Base-by-base conservation (phyloP, 495 filamentous ascomycete genomes). In the Penicillium ochrochloron region DNA sequence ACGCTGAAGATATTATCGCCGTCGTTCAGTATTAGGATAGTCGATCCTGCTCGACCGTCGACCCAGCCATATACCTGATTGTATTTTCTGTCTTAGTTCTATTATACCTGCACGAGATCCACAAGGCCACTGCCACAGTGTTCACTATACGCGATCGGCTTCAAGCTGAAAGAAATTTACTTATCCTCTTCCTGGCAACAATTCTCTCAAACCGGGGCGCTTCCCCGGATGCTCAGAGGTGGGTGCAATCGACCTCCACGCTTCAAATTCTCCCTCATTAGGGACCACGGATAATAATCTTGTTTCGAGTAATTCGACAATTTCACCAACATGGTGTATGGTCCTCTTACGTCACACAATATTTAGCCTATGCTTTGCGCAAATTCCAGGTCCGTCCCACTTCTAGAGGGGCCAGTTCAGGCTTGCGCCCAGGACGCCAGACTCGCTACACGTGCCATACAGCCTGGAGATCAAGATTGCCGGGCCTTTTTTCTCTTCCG, bases 31-130 rank as follows among this genome's bases (percentile, higher is more conserved):
- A 72, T 50, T 72, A 66, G 66, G 56, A 71, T 54, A 64, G 61
- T 54, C 33, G 61, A 17, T 67, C 66, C 57, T 66, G 58, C 42
- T 23, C 69, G 5, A 62, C 8, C 10, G 69, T 69, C 2, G 69
- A 72, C 41, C 69, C 69, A 25, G 69, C 66, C 7, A 72, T 69
- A 25, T 33, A 50, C 1, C 64, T 72, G 9, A 69, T 42, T 35
- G 42, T 67, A 29, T 69, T 72, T 35, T 64, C 64, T 17, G 51
- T 61, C 19, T 67, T 69, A 0, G 59, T 72, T 2, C 63, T 72
- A 17, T 48, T 72, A 4, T 34, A 67, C 48, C 55, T 72, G 9
- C 69, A 72, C 42, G 37, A 41, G 37, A 41, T 41, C 37, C 37
- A 41, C 15, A 12, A 41, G 37, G 14, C 37, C 11, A 41, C 37